These are phyloP conservation scores for Alisma plantagoaquatica DNA, from an alignment of 106 monocot species.

Conservation along the genomic window DNA sequence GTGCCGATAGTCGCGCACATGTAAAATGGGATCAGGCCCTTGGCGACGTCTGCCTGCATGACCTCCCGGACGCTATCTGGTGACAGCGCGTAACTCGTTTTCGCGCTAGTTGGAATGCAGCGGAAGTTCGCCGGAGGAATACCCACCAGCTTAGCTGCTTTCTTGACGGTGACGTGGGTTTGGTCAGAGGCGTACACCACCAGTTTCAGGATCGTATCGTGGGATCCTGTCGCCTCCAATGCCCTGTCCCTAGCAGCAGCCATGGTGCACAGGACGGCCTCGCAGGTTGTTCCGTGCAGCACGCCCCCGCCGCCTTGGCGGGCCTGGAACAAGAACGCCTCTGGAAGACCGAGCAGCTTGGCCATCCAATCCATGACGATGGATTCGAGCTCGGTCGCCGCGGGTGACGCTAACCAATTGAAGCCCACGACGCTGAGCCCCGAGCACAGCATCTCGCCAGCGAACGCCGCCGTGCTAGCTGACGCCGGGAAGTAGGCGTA, in stretches of 20 bases:
- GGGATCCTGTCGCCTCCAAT: conserved; percentile 7
- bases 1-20: conserved; percentile 17
- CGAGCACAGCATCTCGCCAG: no score
- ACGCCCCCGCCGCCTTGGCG: conserved; percentile 31
- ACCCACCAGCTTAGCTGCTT: conserved; percentile 9
- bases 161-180: conserved; percentile 7
- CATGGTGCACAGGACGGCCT: conserved; percentile 31
- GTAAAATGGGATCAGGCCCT: conserved; percentile 7
- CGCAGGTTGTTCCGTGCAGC: conserved; percentile 31
- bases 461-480: no score
- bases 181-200: no score
- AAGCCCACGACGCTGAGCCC: conserved; percentile 34
- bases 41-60: conserved; percentile 3
- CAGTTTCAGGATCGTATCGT: no score
- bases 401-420: conserved; percentile 43
- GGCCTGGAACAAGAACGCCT: conserved; percentile 12
- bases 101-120: neutral
- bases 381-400: conserved; percentile 41
- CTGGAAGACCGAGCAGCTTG: conserved; percentile 23
- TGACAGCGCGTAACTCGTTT: conserved; percentile 1
- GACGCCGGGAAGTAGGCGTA: no score
- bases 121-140: conserved; percentile 9
- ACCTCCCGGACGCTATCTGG: neutral
- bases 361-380: conserved; percentile 42
- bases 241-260: conserved; percentile 28